Base-by-base conservation (phyloP, 306 rosid genomes). In the Astragalus glycyphyllos region DNA sequence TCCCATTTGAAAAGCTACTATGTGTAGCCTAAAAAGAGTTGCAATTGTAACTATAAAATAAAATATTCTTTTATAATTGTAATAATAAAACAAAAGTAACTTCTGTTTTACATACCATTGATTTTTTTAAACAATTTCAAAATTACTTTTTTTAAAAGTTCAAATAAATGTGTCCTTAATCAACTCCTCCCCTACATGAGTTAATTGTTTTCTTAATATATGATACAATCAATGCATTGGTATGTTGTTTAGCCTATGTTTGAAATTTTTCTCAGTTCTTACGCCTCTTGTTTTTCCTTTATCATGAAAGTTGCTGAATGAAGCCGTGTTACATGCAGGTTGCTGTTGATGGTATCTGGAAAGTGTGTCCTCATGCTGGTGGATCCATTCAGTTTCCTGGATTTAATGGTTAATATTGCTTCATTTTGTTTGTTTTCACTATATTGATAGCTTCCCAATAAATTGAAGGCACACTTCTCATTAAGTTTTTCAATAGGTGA, bases 301-400 rank as follows among this genome's bases (percentile, higher is more conserved):
- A 49, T 71, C 51, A 34, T 58, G 49, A 13, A 51, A 71, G 65
- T 51, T 31, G 46, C 72, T 76, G 45, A 65, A 14, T 23, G 46
- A 58, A 51, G 71, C 67, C 10, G 6, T 64, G 77, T 58, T 75
- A 48, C 58, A 58, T 79, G 35, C 80, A 90, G 98, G 89, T 88
- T 80, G 96, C 97, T 26, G 97, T 93, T 69, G 98, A 93, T 90
- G 97, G 97, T 26, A 76, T 72, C 82, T 90, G 97, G 98, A 90
- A 79, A 83, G 80, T 53, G 40, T 93, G 98, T 77, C 96, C 98
- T 38, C 90, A 67, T 69, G 87, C 85, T 74, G 98, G 98, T 61
- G 98, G 98, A 59, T 81, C 86, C 69, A 84, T 86, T 78, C 93
- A 85, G 71, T 93, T 88, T 72, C 83, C 90, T 44, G 93, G 91